Evolutionary conservation across 2,329 filamentous ascomycete genomes (phyloP).

Genomic region (Beauveria asiatica): DNA sequence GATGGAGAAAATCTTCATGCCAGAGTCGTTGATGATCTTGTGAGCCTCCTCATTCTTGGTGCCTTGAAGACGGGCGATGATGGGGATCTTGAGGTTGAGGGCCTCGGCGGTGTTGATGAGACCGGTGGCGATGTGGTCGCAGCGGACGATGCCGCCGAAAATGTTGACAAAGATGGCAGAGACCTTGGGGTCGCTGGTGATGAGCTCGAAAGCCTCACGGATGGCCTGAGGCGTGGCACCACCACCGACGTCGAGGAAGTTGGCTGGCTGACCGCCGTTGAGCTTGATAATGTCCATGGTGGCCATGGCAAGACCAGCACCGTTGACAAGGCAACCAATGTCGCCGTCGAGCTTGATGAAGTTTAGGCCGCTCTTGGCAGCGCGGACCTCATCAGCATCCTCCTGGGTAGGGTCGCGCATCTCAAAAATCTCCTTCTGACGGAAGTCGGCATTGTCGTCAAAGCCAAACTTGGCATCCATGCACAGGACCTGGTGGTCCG

Average conservation of each 20-base stretch:
- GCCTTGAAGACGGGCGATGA: constrained; percentile 93
- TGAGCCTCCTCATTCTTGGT: constrained; percentile 97
- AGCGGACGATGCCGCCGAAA: constrained; percentile 97
- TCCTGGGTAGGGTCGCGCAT: constrained; percentile 95
- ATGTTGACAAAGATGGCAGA: constrained; percentile 99
- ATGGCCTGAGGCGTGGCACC: constrained; percentile 96
- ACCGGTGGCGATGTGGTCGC: constrained; percentile 93
- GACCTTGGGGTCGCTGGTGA: constrained; percentile 96
- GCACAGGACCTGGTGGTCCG: constrained; percentile 93
- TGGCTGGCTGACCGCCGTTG: constrained; percentile 89
- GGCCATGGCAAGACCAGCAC: constrained; percentile 97
- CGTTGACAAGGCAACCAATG: constrained; percentile 98
- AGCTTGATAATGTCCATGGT: constrained; percentile 99
- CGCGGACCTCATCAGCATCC: constrained; percentile 95
- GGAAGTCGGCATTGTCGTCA: constrained; percentile 97
- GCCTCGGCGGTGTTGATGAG: constrained; percentile 88
- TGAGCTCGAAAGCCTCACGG: constrained; percentile 95
- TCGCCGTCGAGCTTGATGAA: constrained; percentile 99
- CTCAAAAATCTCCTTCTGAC: constrained; percentile 90
- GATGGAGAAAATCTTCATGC: constrained; percentile 99
- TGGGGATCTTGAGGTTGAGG: constrained; percentile 93
- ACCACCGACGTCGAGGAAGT: constrained; percentile 98
- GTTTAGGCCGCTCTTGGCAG: constrained; percentile 89
- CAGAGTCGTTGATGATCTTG: constrained; percentile 89
- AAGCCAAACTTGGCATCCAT: constrained; percentile 99